A percentile compares a stretch with the other conserved stretches of the same genome.
phyloP scores from a whole-genome alignment of 164 flowering plant species.

The Vitis rotundifolia region DNA sequence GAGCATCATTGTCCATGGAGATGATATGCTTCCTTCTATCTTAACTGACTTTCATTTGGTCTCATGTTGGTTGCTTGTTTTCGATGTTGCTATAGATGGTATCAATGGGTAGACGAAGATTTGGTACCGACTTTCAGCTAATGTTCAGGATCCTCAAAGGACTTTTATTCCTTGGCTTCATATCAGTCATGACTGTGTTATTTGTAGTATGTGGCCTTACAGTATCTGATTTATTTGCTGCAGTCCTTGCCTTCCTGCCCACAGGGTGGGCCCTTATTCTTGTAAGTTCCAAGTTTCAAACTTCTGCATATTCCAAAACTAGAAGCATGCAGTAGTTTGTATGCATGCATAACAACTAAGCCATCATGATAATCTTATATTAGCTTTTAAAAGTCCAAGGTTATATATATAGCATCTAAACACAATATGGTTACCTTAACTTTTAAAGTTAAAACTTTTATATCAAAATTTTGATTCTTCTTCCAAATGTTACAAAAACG shows the following conservation, averaged over 20 bases:
- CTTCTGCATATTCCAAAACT: not conserved
- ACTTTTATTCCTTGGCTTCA: conserved; percentile 80
- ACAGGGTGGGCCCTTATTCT: conserved; percentile 95
- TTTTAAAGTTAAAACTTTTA: too few relatives aligned
- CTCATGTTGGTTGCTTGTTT: conserved; percentile 3
- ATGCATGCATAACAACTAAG: not conserved
- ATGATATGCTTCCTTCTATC: too few relatives aligned
- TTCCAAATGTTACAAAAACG: too few relatives aligned
- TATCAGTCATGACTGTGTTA: conserved; percentile 82
- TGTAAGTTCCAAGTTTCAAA: conserved; percentile 45
- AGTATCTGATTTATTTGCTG: conserved; percentile 68
- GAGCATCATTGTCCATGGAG: not conserved
- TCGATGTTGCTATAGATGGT: conserved; percentile 59
- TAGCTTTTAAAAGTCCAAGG: too few relatives aligned
- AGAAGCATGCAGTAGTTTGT: not conserved
- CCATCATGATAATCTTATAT: too few relatives aligned
- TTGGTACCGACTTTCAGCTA: conserved; percentile 91
- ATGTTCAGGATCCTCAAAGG: conserved; percentile 95
- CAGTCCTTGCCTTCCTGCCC: conserved; percentile 83
- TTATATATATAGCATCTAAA: too few relatives aligned
- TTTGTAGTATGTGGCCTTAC: conserved; percentile 84
- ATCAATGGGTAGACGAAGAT: conserved; percentile 86
- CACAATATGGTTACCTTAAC: too few relatives aligned
- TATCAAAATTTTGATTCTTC: too few relatives aligned
- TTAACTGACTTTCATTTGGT: not conserved